Percentiles rank a stretch among this genome's conserved stretches.
Conservation (phyloP, 257 asterid genomes). For the Eucommia ulmoides region DNA sequence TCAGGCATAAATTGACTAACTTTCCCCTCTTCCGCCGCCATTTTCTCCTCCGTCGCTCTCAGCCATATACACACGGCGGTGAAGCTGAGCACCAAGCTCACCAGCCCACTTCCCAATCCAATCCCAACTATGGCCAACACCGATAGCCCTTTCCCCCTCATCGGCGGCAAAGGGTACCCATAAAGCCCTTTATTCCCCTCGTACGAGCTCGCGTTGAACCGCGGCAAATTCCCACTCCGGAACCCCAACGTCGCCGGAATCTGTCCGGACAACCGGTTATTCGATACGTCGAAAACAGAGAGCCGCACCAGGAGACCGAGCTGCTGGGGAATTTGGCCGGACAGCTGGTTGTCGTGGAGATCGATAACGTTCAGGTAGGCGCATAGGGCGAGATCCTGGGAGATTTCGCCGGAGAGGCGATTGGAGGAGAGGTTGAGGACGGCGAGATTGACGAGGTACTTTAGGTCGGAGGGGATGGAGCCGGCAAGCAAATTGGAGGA, state of each 20-base stretch:
- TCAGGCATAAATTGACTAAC: not conserved
- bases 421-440: not conserved
- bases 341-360: not conserved
- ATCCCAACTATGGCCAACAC: not conserved
- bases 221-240: not conserved
- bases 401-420: not conserved
- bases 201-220: not conserved
- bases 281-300: not conserved
- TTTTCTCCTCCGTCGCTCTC: not conserved
- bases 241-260: not conserved
- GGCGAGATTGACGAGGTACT: not conserved
- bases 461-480: not conserved
- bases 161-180: not conserved
- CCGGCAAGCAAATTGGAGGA: not conserved
- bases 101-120: not conserved
- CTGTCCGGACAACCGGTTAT: not conserved
- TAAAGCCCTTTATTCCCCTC: not conserved
- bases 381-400: not conserved
- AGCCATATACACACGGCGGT: not conserved
- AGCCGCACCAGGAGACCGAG: not conserved
- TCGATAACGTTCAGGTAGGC: not conserved
- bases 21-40: not conserved
- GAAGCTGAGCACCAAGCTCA: not conserved
- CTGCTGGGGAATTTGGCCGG: not conserved
- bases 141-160: not conserved